phyloP scores from a whole-genome alignment of 2,329 filamentous ascomycete species.

The Colletotrichum tanaceti region DNA sequence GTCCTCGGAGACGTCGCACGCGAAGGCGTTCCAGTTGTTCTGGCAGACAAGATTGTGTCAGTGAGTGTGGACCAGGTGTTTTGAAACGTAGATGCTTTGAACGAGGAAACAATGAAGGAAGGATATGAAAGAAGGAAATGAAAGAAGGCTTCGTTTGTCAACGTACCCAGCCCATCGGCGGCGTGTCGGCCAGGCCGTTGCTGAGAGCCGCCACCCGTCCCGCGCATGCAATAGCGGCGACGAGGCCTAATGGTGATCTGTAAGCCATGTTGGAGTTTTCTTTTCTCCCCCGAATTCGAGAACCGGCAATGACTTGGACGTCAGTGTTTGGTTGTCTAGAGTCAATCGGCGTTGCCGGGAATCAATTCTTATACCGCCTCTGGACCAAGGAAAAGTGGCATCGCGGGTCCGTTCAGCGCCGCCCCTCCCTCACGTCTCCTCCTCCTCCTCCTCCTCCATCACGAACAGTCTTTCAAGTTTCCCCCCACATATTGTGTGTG shows the following conservation, averaged over 20 bases:
- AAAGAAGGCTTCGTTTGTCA: too few relatives aligned
- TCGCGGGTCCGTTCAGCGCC: conserved; percentile 15
- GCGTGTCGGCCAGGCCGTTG: conserved; percentile 42
- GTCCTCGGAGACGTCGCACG: conserved; percentile 39
- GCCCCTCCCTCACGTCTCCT: background rate
- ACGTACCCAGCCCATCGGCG: conserved; percentile 43
- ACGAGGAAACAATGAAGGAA: too few relatives aligned
- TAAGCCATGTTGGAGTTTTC: conserved; percentile 6
- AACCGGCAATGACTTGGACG: background rate
- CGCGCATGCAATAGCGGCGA: conserved; percentile 27
- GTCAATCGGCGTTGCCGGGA: background rate
- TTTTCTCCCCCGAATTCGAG: background rate
- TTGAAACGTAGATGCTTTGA: too few relatives aligned
- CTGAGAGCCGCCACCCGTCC: conserved; percentile 37
- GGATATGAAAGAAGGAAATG: too few relatives aligned
- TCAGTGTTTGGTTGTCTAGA: background rate
- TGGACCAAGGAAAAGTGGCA: conserved; percentile 13
- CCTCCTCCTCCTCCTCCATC: too few relatives aligned
- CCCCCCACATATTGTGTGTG: background rate
- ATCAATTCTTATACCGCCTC: conserved; percentile 27
- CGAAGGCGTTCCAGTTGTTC: conserved; percentile 39
- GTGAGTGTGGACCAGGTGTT: too few relatives aligned
- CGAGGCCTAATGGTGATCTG: conserved; percentile 26
- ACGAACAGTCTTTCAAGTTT: conserved; percentile 1
- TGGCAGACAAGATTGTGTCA: background rate